Conservation (phyloP, 345 rosid genomes). For the Erucastrum elatum region DNA sequence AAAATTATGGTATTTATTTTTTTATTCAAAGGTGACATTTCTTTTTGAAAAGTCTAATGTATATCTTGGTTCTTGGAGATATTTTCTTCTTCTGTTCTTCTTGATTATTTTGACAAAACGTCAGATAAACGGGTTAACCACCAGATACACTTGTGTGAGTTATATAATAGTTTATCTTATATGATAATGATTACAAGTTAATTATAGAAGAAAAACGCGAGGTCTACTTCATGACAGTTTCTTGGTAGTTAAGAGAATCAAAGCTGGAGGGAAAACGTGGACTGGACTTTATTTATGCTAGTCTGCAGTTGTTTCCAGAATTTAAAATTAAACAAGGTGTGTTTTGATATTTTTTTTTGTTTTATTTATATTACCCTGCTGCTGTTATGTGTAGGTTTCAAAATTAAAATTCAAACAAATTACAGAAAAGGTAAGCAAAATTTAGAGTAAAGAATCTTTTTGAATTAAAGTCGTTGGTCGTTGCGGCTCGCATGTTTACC, state of each 20-base stretch:
- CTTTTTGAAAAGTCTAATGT: conserved; percentile 16
- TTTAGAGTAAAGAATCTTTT: background rate
- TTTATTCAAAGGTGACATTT: conserved; percentile 2
- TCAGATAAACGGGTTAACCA: background rate
- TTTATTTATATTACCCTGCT: background rate
- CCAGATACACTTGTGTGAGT: background rate
- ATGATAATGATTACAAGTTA: background rate
- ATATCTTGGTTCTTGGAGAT: background rate
- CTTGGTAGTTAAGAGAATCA: background rate
- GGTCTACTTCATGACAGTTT: background rate
- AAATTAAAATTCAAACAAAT: background rate
- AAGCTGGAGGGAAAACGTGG: background rate
- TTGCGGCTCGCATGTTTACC: conserved; percentile 16
- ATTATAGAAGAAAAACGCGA: background rate
- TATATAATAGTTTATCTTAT: background rate
- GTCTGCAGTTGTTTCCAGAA: background rate
- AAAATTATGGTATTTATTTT: conserved; percentile 16
- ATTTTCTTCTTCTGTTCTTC: background rate
- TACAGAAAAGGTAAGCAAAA: background rate
- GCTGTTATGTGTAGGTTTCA: background rate
- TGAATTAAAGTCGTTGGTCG: conserved; percentile 24
- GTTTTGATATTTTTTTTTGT: background rate
- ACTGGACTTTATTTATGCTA: background rate
- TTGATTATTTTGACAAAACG: background rate
- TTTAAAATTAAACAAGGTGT: background rate